Base-by-base conservation (phyloP, 805 yeast species). In the Yarrowia sp. region DNA sequence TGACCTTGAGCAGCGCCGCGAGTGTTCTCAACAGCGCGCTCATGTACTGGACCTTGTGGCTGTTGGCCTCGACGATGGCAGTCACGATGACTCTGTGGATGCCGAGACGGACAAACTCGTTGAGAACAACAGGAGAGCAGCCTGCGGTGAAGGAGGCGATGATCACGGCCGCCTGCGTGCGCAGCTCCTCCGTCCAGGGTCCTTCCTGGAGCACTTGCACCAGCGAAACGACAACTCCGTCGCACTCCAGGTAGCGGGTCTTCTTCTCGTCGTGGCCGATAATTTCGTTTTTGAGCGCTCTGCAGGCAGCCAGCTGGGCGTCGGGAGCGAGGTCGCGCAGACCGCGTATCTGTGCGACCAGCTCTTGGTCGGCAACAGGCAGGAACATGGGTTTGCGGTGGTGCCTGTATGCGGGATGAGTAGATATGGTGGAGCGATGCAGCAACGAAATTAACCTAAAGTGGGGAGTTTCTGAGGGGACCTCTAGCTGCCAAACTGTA, bases 261-360 rank as follows among this genome's bases (percentile, higher is more conserved):
- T 72, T 72, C 55, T 68, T 67, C 33, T 71, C 75, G 29, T 67
- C 66, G 55, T 72, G 76, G 24, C 76, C 76, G 36, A 72, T 72
- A 29, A 73, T 64, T 14, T 66, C 59, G 63, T 71, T 71, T 51
- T 73, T 73, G 36, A 72, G 64, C 9, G 62, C 49, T 38, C 67
- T 55, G 22, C 73, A 63, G 13, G 67, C 69, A 7, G 33, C 33
- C 18, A 68, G 33, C 61, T 64, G 70, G 19, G 42, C 63, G 8
- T 36, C 47, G n/a, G 47, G 44, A 3, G 39, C 13, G 25, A 59
- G 58, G 32, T 46, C 42, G 21, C 19, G 16, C 19, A 55, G 38
- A 29, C 19, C 27, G 46, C 47, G 16, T 38, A 55, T 55, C 14
- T 55, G 46, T 29, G 33, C 38, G 12, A 55, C 61, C 35, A 55